These are phyloP conservation scores for Mycena galopus DNA, from an alignment of 768 basidiomycete genomes.

Conservation along the genomic window DNA sequence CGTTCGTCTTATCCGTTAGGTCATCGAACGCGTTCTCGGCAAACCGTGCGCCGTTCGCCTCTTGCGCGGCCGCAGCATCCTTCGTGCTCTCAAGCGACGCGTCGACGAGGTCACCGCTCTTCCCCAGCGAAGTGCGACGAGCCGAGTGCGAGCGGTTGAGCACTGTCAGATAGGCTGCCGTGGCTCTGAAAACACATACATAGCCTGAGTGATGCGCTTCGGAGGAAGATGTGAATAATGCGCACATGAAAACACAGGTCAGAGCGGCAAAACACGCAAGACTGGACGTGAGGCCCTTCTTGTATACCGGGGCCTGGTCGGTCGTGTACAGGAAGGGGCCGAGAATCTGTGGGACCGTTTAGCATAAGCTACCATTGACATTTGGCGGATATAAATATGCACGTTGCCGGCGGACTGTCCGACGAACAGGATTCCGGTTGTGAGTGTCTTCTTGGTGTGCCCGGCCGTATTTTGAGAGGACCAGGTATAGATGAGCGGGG, in stretches of 20 bases:
- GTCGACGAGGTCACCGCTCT: slow-evolving; percentile 27
- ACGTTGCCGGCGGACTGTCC: slow-evolving; percentile 53
- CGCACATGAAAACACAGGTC: slow-evolving; percentile 16
- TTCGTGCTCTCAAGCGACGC: slow-evolving; percentile 33
- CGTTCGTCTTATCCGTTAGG: slow-evolving; percentile 31
- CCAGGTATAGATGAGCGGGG: slow-evolving; percentile 38
- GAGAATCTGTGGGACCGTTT: slow-evolving; percentile 19
- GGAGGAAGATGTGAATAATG: neutral
- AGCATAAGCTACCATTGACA: neutral
- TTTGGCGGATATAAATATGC: neutral
- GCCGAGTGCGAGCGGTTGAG: slow-evolving; percentile 28
- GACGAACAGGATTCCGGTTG: slow-evolving; percentile 52
- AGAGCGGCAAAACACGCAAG: slow-evolving; percentile 32
- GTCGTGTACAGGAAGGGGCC: slow-evolving; percentile 38
- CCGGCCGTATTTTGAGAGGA: slow-evolving; percentile 47
- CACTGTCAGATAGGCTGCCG: slow-evolving; percentile 23
- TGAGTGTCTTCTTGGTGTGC: slow-evolving; percentile 50
- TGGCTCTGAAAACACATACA: neutral
- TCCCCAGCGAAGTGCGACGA: slow-evolving; percentile 24
- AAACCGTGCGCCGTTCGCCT: slow-evolving; percentile 30
- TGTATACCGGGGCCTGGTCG: slow-evolving; percentile 34
- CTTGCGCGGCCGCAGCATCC: slow-evolving; percentile 31
- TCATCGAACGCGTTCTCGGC: slow-evolving; percentile 35
- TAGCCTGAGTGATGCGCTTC: neutral
- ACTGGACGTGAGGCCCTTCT: slow-evolving; percentile 29